Evolutionary conservation across 331 rosid genomes (phyloP), one percentile per base, ranked within the genome.

Genomic region (Ulmus americana): DNA sequence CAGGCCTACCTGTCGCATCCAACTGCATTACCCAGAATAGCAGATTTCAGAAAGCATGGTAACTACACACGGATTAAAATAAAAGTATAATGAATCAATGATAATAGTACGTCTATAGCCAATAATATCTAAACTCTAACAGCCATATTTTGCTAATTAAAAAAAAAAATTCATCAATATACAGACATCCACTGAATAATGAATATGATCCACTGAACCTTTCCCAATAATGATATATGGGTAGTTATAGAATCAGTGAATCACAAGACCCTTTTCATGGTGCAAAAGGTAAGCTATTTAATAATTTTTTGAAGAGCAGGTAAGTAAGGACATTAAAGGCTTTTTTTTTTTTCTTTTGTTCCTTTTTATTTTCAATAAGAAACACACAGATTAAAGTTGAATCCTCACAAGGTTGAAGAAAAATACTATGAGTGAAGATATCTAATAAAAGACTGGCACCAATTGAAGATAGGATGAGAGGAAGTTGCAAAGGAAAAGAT

Each of bases 1-100:
- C 97, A 10, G 95, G 84, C 72, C 98, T 76, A 59, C 98, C 97
- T 43, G 81, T 72, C 67, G 96, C 91, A 75, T 89, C 88, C 86
- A 92, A 79, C 98, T 92, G 82, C 71, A 72, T 47, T 51, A 73
- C 67, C 74, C 68, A 70, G 75, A 65, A 70, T 47, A 65, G 67
- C 16, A 47, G 45, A 65, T 52, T 69, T 68, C 60, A 75, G 74
- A 61, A 43, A 55, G 41, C 59, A 45, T 53, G 6, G 51, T 61
- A 18, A 67, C 44, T 48, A 62, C 49, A 49, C 58, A 15, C 47
- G 20, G 55, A 42, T 39, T 53, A 10, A 2, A 2, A 46, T 63
- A 13, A 60, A 48, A 38, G 11, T 15, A 41, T 22, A 38, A 48
- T 51, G 15, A 5, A 35, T 10, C 13, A 8, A 4, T 14, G 22